These are phyloP conservation scores for Geranium incanum DNA, from an alignment of 441 rosid genomes.

Conservation along the genomic window DNA sequence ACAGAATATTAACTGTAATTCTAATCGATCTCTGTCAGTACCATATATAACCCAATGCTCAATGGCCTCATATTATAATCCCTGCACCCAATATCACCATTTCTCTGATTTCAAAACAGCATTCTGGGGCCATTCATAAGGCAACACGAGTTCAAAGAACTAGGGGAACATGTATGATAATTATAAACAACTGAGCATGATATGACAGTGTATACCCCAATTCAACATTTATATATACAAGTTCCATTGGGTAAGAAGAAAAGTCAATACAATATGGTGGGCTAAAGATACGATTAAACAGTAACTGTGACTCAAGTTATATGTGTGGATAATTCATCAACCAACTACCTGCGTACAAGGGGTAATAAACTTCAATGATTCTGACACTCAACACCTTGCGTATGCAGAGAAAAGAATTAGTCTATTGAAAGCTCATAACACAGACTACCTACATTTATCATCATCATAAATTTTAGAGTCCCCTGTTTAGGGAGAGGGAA, in stretches of 20 bases:
- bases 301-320: neutral
- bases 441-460: neutral
- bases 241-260: conserved; percentile 31
- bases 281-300: neutral
- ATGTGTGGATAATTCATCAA: conserved; percentile 54
- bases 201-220: no score
- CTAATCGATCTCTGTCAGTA: conserved; percentile 52
- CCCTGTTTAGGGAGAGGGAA: neutral
- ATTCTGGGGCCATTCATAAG: no score
- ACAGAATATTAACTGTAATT: conserved; percentile 50
- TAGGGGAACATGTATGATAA: no score
- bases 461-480: neutral
- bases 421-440: conserved; percentile 4
- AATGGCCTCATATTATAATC: conserved; percentile 84
- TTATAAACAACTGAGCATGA: no score
- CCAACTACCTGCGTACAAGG: conserved; percentile 64
- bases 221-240: no score
- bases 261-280: neutral
- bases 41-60: conserved; percentile 87
- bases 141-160: no score
- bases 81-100: conserved; percentile 50
- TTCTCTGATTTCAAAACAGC: no score
- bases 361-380: conserved; percentile 26
- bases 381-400: conserved; percentile 8
- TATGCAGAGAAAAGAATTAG: conserved; percentile 1